phyloP scores from a whole-genome alignment of 305 asterid genomes.

The Stenogyne calaminthoides region DNA sequence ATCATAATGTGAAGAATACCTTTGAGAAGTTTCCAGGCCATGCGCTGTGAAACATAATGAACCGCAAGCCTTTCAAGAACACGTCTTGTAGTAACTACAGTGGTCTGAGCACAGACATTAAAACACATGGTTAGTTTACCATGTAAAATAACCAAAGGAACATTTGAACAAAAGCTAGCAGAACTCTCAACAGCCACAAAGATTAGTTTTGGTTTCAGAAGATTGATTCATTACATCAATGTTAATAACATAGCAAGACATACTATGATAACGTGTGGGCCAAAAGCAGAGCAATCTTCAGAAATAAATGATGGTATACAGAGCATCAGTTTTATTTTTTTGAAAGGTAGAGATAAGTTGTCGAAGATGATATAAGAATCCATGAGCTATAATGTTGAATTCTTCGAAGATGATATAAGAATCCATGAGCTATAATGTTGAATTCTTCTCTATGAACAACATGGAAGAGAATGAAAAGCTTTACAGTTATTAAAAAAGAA shows the following conservation, averaged over 20 bases:
- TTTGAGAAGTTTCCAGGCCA: constrained; percentile 97
- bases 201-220: neutral
- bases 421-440: neutral
- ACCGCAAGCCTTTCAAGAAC: constrained; percentile 83
- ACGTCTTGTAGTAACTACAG: constrained; percentile 79
- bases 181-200: neutral
- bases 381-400: neutral
- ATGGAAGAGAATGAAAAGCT: neutral
- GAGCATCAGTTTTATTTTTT: neutral
- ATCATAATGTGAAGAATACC: constrained; percentile 45
- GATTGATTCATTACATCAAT: neutral
- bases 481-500: neutral
- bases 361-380: neutral
- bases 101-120: constrained; percentile 47
- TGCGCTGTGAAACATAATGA: constrained; percentile 75
- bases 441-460: neutral
- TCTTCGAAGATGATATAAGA: too few relatives aligned
- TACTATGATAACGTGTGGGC: neutral
- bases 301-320: neutral
- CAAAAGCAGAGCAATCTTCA: neutral
- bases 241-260: neutral
- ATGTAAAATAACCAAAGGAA: neutral
- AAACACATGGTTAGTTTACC: constrained; percentile 18
- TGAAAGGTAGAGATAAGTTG: neutral
- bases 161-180: constrained; percentile 13